Evolutionary conservation across 345 rosid genomes (phyloP).

Genomic region (Isatis tinctoria): DNA sequence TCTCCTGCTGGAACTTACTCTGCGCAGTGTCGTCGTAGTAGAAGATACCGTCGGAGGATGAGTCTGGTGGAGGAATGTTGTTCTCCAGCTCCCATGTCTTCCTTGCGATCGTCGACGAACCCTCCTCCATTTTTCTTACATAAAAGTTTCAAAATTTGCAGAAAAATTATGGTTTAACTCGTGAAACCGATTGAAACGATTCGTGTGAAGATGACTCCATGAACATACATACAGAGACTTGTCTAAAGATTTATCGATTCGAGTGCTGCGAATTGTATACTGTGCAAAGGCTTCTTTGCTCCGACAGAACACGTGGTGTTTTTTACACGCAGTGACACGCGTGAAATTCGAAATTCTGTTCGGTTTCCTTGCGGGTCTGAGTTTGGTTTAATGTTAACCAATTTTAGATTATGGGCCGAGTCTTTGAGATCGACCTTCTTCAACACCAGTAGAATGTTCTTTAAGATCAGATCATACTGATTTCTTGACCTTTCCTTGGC

Average conservation of each 20-base stretch:
- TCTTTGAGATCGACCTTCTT: too few species aligned
- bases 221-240: too few species aligned
- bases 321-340: constrained; percentile 1
- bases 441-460: too few species aligned
- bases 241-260: background rate
- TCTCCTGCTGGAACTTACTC: constrained; percentile 53
- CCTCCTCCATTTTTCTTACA: constrained; percentile 24
- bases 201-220: too few species aligned
- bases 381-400: background rate
- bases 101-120: constrained; percentile 66
- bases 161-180: too few species aligned
- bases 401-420: too few species aligned
- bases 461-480: too few species aligned
- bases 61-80: constrained; percentile 50
- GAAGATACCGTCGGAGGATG: constrained; percentile 68
- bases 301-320: background rate
- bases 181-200: too few species aligned
- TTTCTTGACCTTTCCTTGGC: too few species aligned
- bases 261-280: background rate
- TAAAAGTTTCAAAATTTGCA: too few species aligned
- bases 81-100: constrained; percentile 99
- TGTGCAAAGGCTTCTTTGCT: background rate
- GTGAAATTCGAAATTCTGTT: background rate
- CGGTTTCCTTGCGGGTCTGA: background rate
- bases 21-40: constrained; percentile 40